phyloP scores from a whole-genome alignment of 2,329 filamentous ascomycete genomes.

The Verticillium nonalfalfae region DNA sequence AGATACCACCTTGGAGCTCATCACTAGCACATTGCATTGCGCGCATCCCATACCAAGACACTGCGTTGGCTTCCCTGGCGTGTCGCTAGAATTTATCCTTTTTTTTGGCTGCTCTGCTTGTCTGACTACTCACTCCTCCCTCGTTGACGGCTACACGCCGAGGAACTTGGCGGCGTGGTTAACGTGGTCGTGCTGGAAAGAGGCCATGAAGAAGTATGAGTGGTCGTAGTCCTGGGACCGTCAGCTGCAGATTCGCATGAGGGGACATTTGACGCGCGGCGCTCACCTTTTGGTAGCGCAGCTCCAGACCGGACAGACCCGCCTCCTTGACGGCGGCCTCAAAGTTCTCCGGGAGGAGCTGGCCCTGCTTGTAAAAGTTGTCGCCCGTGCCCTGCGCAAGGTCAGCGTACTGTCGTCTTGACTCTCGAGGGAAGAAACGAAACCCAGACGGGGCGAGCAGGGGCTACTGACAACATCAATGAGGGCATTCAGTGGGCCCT shows the following conservation, averaged over 20 bases:
- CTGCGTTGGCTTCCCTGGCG: background rate
- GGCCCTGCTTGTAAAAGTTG: constrained; percentile 92
- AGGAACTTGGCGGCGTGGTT: constrained; percentile 87
- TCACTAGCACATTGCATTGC: background rate
- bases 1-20: background rate
- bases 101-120: constrained; percentile 1
- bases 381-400: constrained; percentile 71
- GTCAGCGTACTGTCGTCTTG: background rate
- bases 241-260: background rate
- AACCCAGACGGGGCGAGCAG: background rate
- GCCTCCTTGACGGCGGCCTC: constrained; percentile 70
- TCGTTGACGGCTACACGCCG: constrained; percentile 17
- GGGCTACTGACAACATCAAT: constrained; percentile 71
- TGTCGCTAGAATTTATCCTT: background rate
- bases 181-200: constrained; percentile 85
- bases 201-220: constrained; percentile 94
- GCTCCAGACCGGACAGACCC: constrained; percentile 64
- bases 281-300: constrained; percentile 74
- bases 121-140: background rate
- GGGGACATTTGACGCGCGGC: background rate
- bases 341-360: constrained; percentile 92
- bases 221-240: constrained; percentile 71
- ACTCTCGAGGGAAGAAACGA: too few relatives aligned
- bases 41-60: background rate
- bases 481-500: constrained; percentile 64